phyloP scores from a whole-genome alignment of 352 stramenopile genomes.

The Pythium monospermum region DNA sequence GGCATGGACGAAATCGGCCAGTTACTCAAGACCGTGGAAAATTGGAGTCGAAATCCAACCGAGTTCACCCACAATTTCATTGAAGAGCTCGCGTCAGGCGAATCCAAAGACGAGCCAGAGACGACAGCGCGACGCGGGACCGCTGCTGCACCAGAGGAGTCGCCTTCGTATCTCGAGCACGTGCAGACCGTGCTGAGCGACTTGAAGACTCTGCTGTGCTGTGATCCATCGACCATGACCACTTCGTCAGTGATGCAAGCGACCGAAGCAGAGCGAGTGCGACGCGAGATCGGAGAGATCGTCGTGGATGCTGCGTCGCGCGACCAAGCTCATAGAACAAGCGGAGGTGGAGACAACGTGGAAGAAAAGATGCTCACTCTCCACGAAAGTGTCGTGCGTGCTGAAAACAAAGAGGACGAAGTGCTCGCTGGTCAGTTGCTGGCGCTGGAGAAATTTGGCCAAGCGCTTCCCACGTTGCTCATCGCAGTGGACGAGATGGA shows the following conservation, averaged over 20 bases:
- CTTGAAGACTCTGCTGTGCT: constrained; percentile 35
- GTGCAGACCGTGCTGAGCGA: constrained; percentile 27
- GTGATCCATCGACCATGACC: constrained; percentile 40
- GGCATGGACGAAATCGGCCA: constrained; percentile 1
- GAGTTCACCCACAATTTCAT: constrained; percentile 30
- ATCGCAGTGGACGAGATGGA: constrained; percentile 37
- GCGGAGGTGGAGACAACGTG: background rate
- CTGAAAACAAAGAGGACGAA: constrained; percentile 57
- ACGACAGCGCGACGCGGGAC: constrained; percentile 14
- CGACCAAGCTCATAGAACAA: background rate
- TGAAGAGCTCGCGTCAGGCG: constrained; percentile 27
- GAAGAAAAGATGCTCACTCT: constrained; percentile 31
- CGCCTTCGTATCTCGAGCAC: constrained; percentile 23
- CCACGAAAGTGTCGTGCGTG: constrained; percentile 32
- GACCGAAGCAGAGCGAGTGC: constrained; percentile 40
- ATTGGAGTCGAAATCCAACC: constrained; percentile 27
- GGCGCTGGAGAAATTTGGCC: constrained; percentile 38
- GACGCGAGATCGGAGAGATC: constrained; percentile 47
- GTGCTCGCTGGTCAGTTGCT: constrained; percentile 21
- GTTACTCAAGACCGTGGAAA: constrained; percentile 32
- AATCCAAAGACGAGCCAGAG: constrained; percentile 4
- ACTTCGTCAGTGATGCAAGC: constrained; percentile 46
- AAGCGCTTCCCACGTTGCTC: constrained; percentile 34
- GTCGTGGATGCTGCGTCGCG: constrained; percentile 38
- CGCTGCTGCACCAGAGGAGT: no score